Evolutionary conservation across 768 basidiomycete species (phyloP).

Genomic region (Auricularia sp.): DNA sequence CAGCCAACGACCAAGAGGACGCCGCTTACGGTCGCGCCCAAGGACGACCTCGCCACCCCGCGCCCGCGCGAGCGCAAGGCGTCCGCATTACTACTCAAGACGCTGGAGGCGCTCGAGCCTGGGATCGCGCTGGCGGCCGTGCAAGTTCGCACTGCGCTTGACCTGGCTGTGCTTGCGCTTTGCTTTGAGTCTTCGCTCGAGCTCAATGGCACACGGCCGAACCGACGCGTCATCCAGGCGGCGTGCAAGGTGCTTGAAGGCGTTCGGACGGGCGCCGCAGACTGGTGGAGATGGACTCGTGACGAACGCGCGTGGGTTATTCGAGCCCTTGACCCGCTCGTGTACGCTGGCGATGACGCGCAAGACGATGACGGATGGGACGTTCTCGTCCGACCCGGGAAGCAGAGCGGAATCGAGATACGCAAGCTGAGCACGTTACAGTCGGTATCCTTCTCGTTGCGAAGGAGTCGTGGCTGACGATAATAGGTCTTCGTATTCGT

Average conservation of each 20-base stretch:
- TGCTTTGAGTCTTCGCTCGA: constrained; percentile 58
- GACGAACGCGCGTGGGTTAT: constrained; percentile 59
- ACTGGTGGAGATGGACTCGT: constrained; percentile 35
- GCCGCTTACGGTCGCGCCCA: background rate
- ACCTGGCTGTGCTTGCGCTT: constrained; percentile 56
- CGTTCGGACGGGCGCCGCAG: constrained; percentile 10
- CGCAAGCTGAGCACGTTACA: constrained; percentile 35
- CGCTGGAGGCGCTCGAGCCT: constrained; percentile 37
- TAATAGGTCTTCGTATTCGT: background rate
- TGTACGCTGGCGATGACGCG: constrained; percentile 28
- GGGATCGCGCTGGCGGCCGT: constrained; percentile 37
- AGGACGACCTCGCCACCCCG: constrained; percentile 22
- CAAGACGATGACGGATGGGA: constrained; percentile 26
- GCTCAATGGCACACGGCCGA: constrained; percentile 53
- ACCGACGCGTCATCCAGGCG: constrained; percentile 50
- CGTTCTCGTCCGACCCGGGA: constrained; percentile 39
- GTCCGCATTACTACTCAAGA: constrained; percentile 52
- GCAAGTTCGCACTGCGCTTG: constrained; percentile 54
- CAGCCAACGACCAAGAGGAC: constrained; percentile 9
- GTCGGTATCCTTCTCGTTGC: background rate
- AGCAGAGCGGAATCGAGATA: constrained; percentile 52
- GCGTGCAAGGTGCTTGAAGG: constrained; percentile 44
- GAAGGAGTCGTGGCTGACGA: background rate
- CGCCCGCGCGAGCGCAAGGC: constrained; percentile 50
- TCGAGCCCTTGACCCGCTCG: constrained; percentile 55